Evolutionary conservation across 352 stramenopile species (phyloP).

Genomic region (Elongisporangium prolatum): DNA sequence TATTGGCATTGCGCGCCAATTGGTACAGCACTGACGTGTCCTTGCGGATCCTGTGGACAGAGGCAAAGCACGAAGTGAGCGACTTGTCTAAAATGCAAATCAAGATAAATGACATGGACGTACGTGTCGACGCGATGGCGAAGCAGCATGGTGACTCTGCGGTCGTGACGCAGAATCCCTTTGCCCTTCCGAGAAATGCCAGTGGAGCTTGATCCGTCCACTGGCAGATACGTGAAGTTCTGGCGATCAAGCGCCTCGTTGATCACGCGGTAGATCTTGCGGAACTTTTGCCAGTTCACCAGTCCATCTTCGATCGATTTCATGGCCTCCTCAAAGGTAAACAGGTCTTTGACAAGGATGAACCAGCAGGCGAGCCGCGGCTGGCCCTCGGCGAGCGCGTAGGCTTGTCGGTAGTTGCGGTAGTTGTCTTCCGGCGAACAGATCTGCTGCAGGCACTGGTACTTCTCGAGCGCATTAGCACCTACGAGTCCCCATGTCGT

Average conservation of each 20-base stretch:
- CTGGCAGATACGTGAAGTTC: slow-evolving; percentile 72
- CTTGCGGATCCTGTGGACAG: slow-evolving; percentile 68
- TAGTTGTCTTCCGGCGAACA: slow-evolving; percentile 87
- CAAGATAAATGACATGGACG: slow-evolving; percentile 14
- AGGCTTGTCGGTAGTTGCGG: slow-evolving; percentile 79
- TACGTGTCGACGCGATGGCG: slow-evolving; percentile 84
- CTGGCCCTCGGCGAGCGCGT: slow-evolving; percentile 69
- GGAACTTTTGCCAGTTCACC: slow-evolving; percentile 85
- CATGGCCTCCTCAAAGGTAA: slow-evolving; percentile 85
- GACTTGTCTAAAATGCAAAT: not conserved
- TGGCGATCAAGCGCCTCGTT: slow-evolving; percentile 69
- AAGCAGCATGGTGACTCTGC: slow-evolving; percentile 67
- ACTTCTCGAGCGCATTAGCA: slow-evolving; percentile 62
- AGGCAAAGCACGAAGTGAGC: slow-evolving; percentile 1
- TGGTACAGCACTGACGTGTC: slow-evolving; percentile 82
- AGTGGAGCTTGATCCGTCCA: slow-evolving; percentile 23
- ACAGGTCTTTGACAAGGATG: slow-evolving; percentile 85
- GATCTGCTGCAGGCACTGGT: slow-evolving; percentile 75
- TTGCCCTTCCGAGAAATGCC: slow-evolving; percentile 69
- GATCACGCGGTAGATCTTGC: slow-evolving; percentile 79
- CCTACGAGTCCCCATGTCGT: slow-evolving; percentile 80
- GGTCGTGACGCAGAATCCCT: slow-evolving; percentile 66
- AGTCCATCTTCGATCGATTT: slow-evolving; percentile 79
- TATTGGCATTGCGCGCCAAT: slow-evolving; percentile 81
- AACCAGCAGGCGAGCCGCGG: slow-evolving; percentile 80